Percentiles rank a stretch among this genome's conserved stretches.
These are phyloP conservation scores for Diaporthe citrichinensis DNA, from an alignment of 2,329 filamentous ascomycete species.

Conservation along the genomic window DNA sequence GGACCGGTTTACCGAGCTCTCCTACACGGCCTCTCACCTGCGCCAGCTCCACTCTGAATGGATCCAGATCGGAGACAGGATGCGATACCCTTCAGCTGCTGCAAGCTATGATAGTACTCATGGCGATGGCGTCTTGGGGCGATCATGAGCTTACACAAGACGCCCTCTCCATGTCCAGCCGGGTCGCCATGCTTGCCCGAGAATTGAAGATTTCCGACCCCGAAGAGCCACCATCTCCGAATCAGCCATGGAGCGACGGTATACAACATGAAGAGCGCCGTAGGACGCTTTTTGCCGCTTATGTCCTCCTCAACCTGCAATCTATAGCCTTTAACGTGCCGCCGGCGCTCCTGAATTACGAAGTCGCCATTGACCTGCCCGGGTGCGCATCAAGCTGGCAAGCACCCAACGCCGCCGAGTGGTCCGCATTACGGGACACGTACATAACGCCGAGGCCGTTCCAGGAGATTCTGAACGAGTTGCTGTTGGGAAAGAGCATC, in stretches of 20 bases:
- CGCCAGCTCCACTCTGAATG: background rate
- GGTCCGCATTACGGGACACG: slow-evolving; percentile 53
- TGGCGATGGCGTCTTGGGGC: slow-evolving; percentile 72
- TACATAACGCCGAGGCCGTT: background rate
- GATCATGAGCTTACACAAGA: slow-evolving; percentile 69
- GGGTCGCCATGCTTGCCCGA: background rate
- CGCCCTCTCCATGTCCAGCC: slow-evolving; percentile 68
- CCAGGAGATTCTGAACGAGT: background rate
- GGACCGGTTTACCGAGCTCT: too few species aligned
- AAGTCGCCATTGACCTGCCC: slow-evolving; percentile 68
- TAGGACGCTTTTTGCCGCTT: slow-evolving; percentile 65
- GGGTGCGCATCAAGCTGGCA: slow-evolving; percentile 69
- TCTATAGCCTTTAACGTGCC: slow-evolving; percentile 74
- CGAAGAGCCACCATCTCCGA: background rate
- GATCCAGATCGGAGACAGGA: background rate
- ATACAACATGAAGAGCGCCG: slow-evolving; percentile 52
- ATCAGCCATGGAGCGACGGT: background rate
- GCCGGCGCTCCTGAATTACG: slow-evolving; percentile 68
- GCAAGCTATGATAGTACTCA: slow-evolving; percentile 65
- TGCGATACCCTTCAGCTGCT: slow-evolving; percentile 57
- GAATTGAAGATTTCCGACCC: background rate
- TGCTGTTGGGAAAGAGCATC: background rate
- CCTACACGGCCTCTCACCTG: background rate
- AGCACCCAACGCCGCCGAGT: slow-evolving; percentile 63
- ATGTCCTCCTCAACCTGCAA: slow-evolving; percentile 68